phyloP scores from a whole-genome alignment of 441 rosid genomes.

The Theobroma grandiflorum region DNA sequence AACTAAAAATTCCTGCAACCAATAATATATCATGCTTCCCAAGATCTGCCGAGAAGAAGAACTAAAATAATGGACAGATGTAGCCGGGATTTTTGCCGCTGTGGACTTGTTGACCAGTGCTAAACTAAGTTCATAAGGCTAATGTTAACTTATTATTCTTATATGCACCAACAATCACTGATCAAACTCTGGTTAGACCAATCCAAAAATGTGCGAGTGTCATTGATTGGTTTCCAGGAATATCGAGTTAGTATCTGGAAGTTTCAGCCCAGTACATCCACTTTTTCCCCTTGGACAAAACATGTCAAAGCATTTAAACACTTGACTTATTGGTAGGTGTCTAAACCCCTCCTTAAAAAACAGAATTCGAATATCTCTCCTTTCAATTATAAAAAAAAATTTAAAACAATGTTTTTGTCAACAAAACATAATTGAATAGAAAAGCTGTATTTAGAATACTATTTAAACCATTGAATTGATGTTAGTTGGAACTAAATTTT shows the following conservation, averaged over 20 bases:
- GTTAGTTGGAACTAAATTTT: background rate
- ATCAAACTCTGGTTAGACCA: too few relatives aligned
- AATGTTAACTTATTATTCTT: background rate
- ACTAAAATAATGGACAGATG: background rate
- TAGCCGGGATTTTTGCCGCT: constrained; percentile 1
- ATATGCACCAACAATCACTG: too few relatives aligned
- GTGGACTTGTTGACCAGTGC: background rate
- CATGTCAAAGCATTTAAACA: too few relatives aligned
- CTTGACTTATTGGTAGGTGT: too few relatives aligned
- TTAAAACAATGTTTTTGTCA: background rate
- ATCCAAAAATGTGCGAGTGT: too few relatives aligned
- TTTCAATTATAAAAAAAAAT: too few relatives aligned
- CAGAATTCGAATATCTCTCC: too few relatives aligned
- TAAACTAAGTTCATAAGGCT: background rate
- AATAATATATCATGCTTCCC: background rate
- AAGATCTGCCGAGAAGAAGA: background rate
- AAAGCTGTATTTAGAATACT: background rate
- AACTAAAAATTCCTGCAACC: background rate
- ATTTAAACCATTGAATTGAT: too few relatives aligned
- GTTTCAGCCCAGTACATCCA: too few relatives aligned
- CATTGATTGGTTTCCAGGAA: too few relatives aligned
- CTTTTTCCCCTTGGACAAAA: background rate
- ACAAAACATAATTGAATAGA: background rate
- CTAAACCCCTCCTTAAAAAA: too few relatives aligned
- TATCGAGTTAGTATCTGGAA: too few relatives aligned